Base-by-base conservation (phyloP, 805 yeast genomes). In the Teunomyces stri region DNA sequence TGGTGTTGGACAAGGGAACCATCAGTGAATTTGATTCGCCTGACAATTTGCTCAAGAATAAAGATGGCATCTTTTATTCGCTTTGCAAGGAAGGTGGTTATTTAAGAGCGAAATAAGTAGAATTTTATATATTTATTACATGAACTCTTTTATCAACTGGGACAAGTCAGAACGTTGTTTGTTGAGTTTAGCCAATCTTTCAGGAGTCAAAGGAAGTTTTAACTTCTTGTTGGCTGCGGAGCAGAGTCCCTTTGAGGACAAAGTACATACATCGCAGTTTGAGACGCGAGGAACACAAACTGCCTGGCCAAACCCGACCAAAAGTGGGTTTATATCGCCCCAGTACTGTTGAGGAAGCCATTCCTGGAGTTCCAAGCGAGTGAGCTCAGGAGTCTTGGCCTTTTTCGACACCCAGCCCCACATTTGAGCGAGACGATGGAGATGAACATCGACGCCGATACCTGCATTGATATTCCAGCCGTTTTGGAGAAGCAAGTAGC, bases 221-320 rank as follows among this genome's bases (percentile, higher is more conserved):
- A 77, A 46, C 25, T 74, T 74, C 42, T 72, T 69, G 56, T 83
- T 82, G 12, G 74, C 82, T 30, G 80, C 78, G 31, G 78, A 73
- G 55, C 96, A 89, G 1, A 86, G 56, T 0, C 75, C 78, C 20
- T 70, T 69, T 45, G 60, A 66, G 12, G 78, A 80, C 56, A 84
- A 65, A 3, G 78, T 58, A 56, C 97, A 89, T 5, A 84, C 53
- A 57, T 85, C 91, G 65, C 97, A 89, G 51, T 85, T 74, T 42
- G 74, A 66, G 4, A 83, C 82, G 46, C 84, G 74, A 0, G 96
- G 87, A 7, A 82, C 76, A 61, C 97, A 91, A 2, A 91, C 77
- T 0, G 85, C 83, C 63, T 91, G 98, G 10, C 98, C 98, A 71
- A 90, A 91, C 3, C 98, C 97, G 6, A 91, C 98, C 5, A 92